Base-by-base conservation (phyloP, 768 basidiomycete species). In the Macrolepiota albuminosa region DNA sequence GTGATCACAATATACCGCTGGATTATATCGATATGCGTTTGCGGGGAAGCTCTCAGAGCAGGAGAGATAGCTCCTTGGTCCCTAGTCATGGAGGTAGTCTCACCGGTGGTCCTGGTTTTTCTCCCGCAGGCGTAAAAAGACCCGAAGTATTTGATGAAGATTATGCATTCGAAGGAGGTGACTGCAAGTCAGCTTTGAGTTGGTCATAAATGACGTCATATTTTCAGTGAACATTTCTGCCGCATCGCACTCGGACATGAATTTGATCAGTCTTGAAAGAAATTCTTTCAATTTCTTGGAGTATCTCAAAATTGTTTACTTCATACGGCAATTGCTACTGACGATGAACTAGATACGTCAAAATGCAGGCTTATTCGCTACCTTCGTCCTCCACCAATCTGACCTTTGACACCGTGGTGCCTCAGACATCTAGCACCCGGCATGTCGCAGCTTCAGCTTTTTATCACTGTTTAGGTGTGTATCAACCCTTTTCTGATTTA, bases 361-460 rank as follows among this genome's bases (percentile, higher is more conserved):
- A 84, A 72, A 90, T 90, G 88, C 89, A 89, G 67, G 74, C 81
- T 52, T 82, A 80, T 61, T 81, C 85, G 0, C 78, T 87, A 56
- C 80, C 87, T 29, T 73, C 71, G 50, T 70, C 76, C 7, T 70
- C 74, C 16, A 72, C 75, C 16, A 71, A 74, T 57, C 73, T 93
- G 37, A 77, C 73, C 10, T 91, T 93, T 67, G 83, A 88, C 59
- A 78, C 77, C 36, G 78, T 93, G 37, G 87, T 85, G 10, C 90
- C 89, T 10, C 80, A 74, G 62, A 68, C 72, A 47, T 83, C 87
- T 1, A 91, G 87, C 65, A 89, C 87, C 4, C 79, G 83, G 10
- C 89, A 86, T 67, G 88, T 93, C 40, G 92, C 89, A 10, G 86
- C 91, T 9, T 84, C 88, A 16, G 92, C 85, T 4, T 87, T 94